These are phyloP conservation scores for Pulveroboletus sp. DNA, from an alignment of 768 basidiomycete genomes.

Conservation along the genomic window DNA sequence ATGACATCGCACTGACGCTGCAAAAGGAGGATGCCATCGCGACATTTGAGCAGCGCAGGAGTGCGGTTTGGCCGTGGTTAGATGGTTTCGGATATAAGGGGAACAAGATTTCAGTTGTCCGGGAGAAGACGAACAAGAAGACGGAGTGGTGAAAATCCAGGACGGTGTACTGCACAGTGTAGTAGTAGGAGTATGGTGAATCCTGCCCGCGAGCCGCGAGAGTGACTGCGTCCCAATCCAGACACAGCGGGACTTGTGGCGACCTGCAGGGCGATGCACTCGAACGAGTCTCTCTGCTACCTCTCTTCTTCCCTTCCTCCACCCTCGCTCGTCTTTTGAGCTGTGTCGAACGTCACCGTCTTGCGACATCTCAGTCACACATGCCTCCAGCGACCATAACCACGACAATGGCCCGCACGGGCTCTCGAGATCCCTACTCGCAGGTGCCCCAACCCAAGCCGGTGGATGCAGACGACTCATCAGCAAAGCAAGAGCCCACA, in stretches of 20 bases:
- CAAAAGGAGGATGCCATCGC: constrained; percentile 70
- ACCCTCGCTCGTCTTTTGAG: neutral
- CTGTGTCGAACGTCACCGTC: neutral
- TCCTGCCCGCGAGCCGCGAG: neutral
- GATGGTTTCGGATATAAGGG: constrained; percentile 92
- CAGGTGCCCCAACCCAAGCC: constrained; percentile 15
- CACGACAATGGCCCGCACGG: constrained; percentile 10
- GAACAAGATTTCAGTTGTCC: constrained; percentile 59
- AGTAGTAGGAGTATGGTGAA: constrained; percentile 1
- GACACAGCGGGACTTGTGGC: constrained; percentile 7
- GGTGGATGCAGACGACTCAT: constrained; percentile 3
- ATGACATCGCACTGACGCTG: constrained; percentile 94
- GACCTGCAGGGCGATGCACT: constrained; percentile 6
- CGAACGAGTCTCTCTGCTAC: neutral
- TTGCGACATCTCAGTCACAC: constrained; percentile 1
- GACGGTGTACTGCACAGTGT: neutral
- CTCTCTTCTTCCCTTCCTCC: neutral
- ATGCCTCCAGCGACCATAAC: constrained; percentile 16
- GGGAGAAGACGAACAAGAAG: constrained; percentile 39
- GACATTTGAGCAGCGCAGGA: constrained; percentile 74
- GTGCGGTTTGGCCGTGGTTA: constrained; percentile 88
- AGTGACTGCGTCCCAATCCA: constrained; percentile 11
- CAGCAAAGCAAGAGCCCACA: constrained; percentile 13
- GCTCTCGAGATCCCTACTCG: constrained; percentile 9
- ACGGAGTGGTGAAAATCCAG: constrained; percentile 63